These are phyloP conservation scores for Euphorbia pulcherrima DNA, from an alignment of 345 rosid species.

Conservation along the genomic window DNA sequence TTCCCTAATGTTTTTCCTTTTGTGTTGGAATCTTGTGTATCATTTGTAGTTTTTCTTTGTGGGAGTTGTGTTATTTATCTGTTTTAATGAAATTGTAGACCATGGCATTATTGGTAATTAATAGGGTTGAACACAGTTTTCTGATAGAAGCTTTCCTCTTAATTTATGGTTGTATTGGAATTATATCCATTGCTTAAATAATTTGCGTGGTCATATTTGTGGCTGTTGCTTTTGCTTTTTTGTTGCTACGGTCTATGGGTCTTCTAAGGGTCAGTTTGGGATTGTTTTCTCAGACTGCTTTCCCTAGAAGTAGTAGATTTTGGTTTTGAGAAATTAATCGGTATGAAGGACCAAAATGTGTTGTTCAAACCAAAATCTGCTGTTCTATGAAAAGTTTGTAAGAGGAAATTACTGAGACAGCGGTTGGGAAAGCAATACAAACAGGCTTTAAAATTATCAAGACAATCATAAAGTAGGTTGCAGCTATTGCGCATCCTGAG, in stretches of 20 bases:
- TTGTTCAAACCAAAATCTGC: too few relatives aligned
- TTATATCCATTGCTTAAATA: neutral
- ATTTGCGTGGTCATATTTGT: neutral
- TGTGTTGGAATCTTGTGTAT: neutral
- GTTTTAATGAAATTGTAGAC: neutral
- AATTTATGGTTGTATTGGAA: conserved; percentile 9
- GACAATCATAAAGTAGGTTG: neutral
- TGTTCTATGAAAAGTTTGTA: too few relatives aligned
- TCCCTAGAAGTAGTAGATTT: too few relatives aligned
- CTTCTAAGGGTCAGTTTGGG: too few relatives aligned
- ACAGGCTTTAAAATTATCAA: neutral
- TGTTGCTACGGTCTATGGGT: neutral
- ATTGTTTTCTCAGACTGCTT: too few relatives aligned
- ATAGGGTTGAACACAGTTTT: neutral
- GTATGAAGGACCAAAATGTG: too few relatives aligned
- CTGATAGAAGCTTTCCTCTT: neutral
- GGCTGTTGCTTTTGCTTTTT: conserved; percentile 10
- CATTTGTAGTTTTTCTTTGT: neutral
- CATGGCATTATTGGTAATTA: neutral
- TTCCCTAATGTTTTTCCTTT: neutral
- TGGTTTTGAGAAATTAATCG: too few relatives aligned
- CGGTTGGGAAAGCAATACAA: too few relatives aligned
- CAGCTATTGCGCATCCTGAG: neutral
- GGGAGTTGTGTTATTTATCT: neutral
- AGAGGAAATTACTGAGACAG: too few relatives aligned